Conservation (phyloP, 257 asterid genomes). For the Lycium ferocissimum region DNA sequence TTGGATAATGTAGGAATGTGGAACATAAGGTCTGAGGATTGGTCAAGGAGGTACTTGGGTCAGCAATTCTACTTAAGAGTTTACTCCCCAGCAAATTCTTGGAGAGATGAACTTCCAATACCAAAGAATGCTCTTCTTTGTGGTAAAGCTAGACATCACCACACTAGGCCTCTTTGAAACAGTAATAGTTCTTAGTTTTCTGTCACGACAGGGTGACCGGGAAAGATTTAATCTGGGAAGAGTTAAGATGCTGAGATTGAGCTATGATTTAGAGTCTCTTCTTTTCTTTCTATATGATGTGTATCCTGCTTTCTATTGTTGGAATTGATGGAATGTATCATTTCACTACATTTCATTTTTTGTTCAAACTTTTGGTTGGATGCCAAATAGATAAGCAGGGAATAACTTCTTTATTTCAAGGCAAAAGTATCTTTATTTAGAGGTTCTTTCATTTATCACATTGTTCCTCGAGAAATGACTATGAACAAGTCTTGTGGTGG, state of each 20-base stretch:
- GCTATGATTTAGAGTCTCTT: conserved; percentile 38
- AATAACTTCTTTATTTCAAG: background rate
- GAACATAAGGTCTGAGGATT: conserved; percentile 89
- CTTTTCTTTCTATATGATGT: conserved; percentile 25
- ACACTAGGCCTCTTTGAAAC: conserved; percentile 70
- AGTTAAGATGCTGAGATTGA: conserved; percentile 51
- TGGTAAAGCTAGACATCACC: conserved; percentile 82
- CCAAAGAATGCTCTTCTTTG: conserved; percentile 85
- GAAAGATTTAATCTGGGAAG: conserved; percentile 21
- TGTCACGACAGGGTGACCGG: conserved; percentile 86
- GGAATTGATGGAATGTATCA: conserved; percentile 13
- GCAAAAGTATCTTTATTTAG: background rate
- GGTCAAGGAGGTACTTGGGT: conserved; percentile 93
- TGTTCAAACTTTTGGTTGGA: background rate
- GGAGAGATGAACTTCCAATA: conserved; percentile 85
- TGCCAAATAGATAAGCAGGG: background rate
- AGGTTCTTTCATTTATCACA: background rate
- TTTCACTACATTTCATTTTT: background rate
- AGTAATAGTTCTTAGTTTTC: conserved; percentile 14
- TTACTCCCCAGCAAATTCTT: conserved; percentile 60
- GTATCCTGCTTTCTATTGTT: background rate
- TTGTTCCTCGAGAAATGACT: background rate
- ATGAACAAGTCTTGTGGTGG: too few relatives aligned
- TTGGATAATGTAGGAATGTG: conserved; percentile 98
- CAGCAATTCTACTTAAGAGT: conserved; percentile 90